Base-by-base conservation (phyloP, 2,329 filamentous ascomycete species). In the Mycocentrospora acerina region DNA sequence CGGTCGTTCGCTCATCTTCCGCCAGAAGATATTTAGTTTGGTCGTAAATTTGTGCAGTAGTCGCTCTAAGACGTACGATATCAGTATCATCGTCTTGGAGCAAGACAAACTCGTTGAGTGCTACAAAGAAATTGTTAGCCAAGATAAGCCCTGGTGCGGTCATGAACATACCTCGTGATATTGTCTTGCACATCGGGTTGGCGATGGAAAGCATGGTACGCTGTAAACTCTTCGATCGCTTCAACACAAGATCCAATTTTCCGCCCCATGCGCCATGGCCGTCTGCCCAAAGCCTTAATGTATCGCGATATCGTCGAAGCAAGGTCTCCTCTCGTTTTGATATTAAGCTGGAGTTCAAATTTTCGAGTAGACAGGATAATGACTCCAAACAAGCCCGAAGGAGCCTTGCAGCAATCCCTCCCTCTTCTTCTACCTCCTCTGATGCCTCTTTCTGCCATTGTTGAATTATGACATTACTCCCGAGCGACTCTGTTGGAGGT, bases 231-330 rank as follows among this genome's bases (percentile, higher is more conserved):
- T 40, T 52, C 2, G 51, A 57, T 9, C 35, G 27, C n/a, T 54
- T 41, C n/a, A 59, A 40, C 1, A 40, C 12, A 3, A 17, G 6
- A 30, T 59, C 55, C 8, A 59, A 35, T 11, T 31, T 38, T 5
- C 55, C 49, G 4, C 38, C 24, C 7, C 17, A 26, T 2, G 37
- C 47, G 3, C 33, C 32, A 29, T 57, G 41, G 9, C 51, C 53
- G 9, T 50, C 43, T 4, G 32, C 39, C 53, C 55, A 59, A 8
- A 59, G 41, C 14, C 35, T 37, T 8, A 59, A 19, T 4, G 29
- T 48, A 24, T 27, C 17, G 15, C 40, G 24, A 35, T 36, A 42
- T 22, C 53, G 48, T 7, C 36, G 31, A 10, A 58, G 39, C 3
- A 27, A 24, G 10, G 39, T 48, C 17, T 35, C 14, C 3, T 42